phyloP scores from a whole-genome alignment of 331 rosid species.

The Quercus lobata region DNA sequence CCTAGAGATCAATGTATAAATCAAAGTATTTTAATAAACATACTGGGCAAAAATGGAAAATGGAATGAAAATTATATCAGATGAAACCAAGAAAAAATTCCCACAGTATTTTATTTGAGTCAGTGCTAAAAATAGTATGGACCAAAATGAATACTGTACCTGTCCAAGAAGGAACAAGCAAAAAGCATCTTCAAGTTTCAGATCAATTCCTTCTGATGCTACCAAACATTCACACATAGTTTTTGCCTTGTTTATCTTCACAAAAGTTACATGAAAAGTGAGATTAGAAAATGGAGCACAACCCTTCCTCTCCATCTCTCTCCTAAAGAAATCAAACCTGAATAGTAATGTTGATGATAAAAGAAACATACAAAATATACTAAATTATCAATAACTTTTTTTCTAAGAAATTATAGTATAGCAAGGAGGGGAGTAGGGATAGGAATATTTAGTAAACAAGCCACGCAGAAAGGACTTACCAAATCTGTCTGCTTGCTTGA shows the following conservation, averaged over 20 bases:
- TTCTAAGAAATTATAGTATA: not conserved
- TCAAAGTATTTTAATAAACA: slow-evolving; percentile 11
- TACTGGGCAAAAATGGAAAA: not conserved
- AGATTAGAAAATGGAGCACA: slow-evolving; percentile 1
- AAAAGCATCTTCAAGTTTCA: slow-evolving; percentile 85
- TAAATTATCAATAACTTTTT: not conserved
- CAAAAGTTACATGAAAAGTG: slow-evolving; percentile 11
- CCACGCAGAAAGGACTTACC: slow-evolving; percentile 53
- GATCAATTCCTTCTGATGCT: slow-evolving; percentile 76
- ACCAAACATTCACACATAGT: slow-evolving; percentile 77
- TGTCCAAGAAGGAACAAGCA: slow-evolving; percentile 81
- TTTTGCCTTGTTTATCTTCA: slow-evolving; percentile 76
- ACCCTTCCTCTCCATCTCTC: not conserved
- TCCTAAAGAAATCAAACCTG: slow-evolving; percentile 5
- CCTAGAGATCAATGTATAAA: slow-evolving; percentile 48
- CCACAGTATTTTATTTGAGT: slow-evolving; percentile 2
- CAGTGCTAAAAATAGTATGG: not conserved
- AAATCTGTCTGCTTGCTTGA: slow-evolving; percentile 74
- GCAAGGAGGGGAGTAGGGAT: slow-evolving; percentile 1
- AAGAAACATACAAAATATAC: not conserved
- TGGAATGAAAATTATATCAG: slow-evolving; percentile 12
- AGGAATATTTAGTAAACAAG: slow-evolving; percentile 8
- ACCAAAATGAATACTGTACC: slow-evolving; percentile 35
- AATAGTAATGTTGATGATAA: not conserved
- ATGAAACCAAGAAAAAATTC: slow-evolving; percentile 24